These are phyloP conservation scores for Fusarium poae DNA, from an alignment of 2,329 filamentous ascomycete species.

Conservation along the genomic window DNA sequence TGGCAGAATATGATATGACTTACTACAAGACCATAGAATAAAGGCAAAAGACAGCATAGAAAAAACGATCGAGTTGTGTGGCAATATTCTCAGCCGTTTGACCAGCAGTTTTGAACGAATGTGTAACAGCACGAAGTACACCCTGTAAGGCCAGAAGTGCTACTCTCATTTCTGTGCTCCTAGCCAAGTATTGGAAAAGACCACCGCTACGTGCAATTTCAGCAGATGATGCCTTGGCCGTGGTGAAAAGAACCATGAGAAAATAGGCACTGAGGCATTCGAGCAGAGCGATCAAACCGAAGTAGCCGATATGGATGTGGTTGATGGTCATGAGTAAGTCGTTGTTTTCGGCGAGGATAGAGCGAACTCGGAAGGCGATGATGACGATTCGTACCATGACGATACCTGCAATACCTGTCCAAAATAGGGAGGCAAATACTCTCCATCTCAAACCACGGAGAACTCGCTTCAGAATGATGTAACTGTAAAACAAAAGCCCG, in stretches of 20 bases:
- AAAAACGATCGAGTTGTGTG: slow-evolving; percentile 57
- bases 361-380: slow-evolving; percentile 49
- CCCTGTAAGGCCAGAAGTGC: slow-evolving; percentile 55
- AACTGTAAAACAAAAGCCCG: slow-evolving; percentile 62
- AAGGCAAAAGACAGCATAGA: slow-evolving; percentile 57
- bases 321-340: slow-evolving; percentile 51
- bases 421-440: slow-evolving; percentile 66
- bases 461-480: slow-evolving; percentile 64
- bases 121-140: slow-evolving; percentile 54
- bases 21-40: slow-evolving; percentile 58
- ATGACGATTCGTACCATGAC: slow-evolving; percentile 61
- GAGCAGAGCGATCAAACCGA: slow-evolving; percentile 55
- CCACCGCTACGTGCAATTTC: slow-evolving; percentile 49
- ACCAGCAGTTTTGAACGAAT: slow-evolving; percentile 54
- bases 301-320: slow-evolving; percentile 57
- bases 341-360: slow-evolving; percentile 46
- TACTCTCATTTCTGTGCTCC: slow-evolving; percentile 56
- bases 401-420: slow-evolving; percentile 67
- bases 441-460: slow-evolving; percentile 57
- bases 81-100: slow-evolving; percentile 55
- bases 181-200: slow-evolving; percentile 56
- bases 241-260: slow-evolving; percentile 53
- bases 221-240: slow-evolving; percentile 43
- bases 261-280: slow-evolving; percentile 57
- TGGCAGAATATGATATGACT: slow-evolving; percentile 9